Conservation (phyloP, 148 eudicot species). For the Nyssa sinensis region DNA sequence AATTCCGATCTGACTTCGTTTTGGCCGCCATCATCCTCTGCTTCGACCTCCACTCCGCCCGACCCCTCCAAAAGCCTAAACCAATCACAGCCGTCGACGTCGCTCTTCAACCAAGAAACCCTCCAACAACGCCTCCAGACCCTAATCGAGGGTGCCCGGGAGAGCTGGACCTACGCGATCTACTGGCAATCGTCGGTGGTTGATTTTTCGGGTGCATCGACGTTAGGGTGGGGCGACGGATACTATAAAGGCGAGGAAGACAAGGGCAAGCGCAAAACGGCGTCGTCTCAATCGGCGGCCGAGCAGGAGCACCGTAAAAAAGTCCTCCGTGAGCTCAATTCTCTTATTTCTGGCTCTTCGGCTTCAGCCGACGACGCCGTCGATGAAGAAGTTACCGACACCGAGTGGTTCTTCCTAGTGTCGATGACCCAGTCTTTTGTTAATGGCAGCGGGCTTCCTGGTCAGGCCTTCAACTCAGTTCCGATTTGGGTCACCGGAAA, state of each 20-base stretch:
- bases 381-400: slow-evolving; percentile 77
- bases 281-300: slow-evolving; percentile 18
- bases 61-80: neutral
- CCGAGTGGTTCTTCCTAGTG: slow-evolving; percentile 78
- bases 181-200: slow-evolving; percentile 72
- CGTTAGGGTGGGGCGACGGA: slow-evolving; percentile 87
- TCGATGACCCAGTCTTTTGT: slow-evolving; percentile 76
- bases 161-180: slow-evolving; percentile 89
- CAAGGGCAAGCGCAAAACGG: slow-evolving; percentile 1
- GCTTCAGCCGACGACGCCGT: slow-evolving; percentile 29
- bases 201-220: slow-evolving; percentile 30
- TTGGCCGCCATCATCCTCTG: slow-evolving; percentile 15
- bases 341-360: slow-evolving; percentile 55
- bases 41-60: slow-evolving; percentile 8
- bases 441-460: slow-evolving; percentile 63
- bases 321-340: slow-evolving; percentile 81
- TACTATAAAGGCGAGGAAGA: slow-evolving; percentile 68
- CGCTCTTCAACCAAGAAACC: slow-evolving; percentile 48
- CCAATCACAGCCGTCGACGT: neutral
- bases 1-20: neutral
- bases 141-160: slow-evolving; percentile 46
- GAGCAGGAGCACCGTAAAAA: slow-evolving; percentile 78
- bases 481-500: slow-evolving; percentile 70
- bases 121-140: slow-evolving; percentile 76
- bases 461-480: slow-evolving; percentile 41